A percentile compares a stretch with the other conserved stretches of the same genome.
These are phyloP conservation scores for Rhizopogon rudus DNA, from an alignment of 768 basidiomycete genomes.

Conservation along the genomic window DNA sequence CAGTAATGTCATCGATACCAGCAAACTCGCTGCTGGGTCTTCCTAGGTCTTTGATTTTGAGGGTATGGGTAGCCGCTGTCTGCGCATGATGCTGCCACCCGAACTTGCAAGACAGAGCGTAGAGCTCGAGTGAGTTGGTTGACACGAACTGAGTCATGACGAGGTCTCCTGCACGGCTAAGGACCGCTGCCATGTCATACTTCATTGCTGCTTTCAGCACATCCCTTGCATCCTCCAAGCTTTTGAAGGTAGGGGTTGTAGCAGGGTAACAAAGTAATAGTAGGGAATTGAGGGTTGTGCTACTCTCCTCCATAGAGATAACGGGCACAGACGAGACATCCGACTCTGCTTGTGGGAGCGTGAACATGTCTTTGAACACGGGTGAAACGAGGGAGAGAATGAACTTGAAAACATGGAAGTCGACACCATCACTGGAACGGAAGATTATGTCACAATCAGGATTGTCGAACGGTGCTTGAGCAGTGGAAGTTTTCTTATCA, in stretches of 20 bases:
- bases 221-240: slow-evolving; percentile 15
- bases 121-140: slow-evolving; percentile 17
- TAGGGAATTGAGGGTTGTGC: too few relatives aligned
- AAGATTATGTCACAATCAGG: too few relatives aligned
- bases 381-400: slow-evolving; percentile 29
- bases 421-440: slow-evolving; percentile 2
- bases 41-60: slow-evolving; percentile 11
- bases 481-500: too few relatives aligned
- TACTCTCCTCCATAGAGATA: too few relatives aligned
- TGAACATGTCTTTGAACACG: too few relatives aligned
- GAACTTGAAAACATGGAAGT: slow-evolving; percentile 11
- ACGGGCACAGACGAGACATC: too few relatives aligned
- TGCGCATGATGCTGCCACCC: slow-evolving; percentile 13
- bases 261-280: slow-evolving; percentile 19
- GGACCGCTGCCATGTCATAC: slow-evolving; percentile 20
- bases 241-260: slow-evolving; percentile 10
- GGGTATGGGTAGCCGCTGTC: slow-evolving; percentile 18
- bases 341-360: too few relatives aligned
- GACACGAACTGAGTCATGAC: slow-evolving; percentile 1
- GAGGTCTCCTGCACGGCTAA: slow-evolving; percentile 8
- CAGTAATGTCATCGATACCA: slow-evolving; percentile 38
- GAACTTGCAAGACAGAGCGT: slow-evolving; percentile 21
- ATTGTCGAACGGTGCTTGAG: neutral
- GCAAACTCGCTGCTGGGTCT: slow-evolving; percentile 15
- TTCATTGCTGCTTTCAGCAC: slow-evolving; percentile 20